Evolutionary conservation across 257 asterid species (phyloP).

Genomic region (Fraxinus excelsior): DNA sequence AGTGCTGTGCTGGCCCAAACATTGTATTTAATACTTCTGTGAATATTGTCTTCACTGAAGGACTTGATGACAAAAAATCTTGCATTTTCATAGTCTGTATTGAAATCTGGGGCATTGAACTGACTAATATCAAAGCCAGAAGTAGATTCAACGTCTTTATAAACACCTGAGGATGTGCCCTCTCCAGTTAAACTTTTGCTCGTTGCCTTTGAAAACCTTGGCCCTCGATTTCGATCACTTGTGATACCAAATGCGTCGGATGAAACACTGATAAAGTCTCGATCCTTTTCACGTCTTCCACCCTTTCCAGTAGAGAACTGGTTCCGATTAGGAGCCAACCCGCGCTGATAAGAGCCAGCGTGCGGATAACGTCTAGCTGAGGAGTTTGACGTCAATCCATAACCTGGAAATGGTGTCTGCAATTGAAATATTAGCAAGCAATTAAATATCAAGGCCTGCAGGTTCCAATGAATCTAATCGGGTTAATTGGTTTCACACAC

Average conservation of each 20-base stretch:
- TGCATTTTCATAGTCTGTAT: constrained; percentile 67
- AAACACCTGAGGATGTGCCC: constrained; percentile 50
- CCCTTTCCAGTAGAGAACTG: constrained; percentile 58
- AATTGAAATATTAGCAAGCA: constrained; percentile 29
- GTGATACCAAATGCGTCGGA: constrained; percentile 63
- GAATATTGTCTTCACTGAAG: constrained; percentile 96
- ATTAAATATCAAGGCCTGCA: constrained; percentile 2
- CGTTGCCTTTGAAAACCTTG: constrained; percentile 86
- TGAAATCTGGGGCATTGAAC: constrained; percentile 69
- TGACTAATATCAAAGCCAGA: constrained; percentile 55
- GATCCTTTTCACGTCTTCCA: constrained; percentile 86
- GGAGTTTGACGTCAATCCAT: constrained; percentile 66
- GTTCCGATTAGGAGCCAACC: constrained; percentile 55
- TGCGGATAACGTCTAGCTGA: constrained; percentile 62
- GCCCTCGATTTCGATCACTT: constrained; percentile 90
- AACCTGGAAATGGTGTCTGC: constrained; percentile 74
- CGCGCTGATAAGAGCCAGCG: constrained; percentile 64
- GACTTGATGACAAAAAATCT: constrained; percentile 94
- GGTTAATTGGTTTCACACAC: background rate
- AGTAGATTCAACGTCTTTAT: constrained; percentile 59
- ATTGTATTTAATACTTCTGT: constrained; percentile 87
- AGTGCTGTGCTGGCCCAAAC: constrained; percentile 98
- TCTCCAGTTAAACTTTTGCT: constrained; percentile 65
- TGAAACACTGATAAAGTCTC: constrained; percentile 50
- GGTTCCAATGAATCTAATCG: background rate